Percentiles rank a stretch among this genome's conserved stretches.
These are phyloP conservation scores for Cymbopogon flexuosus DNA, from an alignment of 202 grass and related monocot genomes.

Conservation along the genomic window DNA sequence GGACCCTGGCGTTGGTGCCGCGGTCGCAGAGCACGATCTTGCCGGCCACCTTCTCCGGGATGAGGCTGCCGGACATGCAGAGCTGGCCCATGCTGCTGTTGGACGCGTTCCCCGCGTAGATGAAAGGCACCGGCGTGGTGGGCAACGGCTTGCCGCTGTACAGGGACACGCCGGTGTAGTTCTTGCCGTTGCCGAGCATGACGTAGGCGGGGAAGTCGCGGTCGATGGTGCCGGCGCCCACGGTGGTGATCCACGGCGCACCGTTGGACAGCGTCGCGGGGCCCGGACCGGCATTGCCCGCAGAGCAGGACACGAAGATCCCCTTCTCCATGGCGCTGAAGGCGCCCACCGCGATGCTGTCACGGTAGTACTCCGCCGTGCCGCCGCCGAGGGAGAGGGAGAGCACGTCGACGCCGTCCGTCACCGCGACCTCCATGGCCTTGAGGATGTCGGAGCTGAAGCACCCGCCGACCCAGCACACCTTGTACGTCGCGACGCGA, in stretches of 20 bases:
- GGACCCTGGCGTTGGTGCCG: slow-evolving; percentile 75
- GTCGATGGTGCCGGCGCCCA: slow-evolving; percentile 80
- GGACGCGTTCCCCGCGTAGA: slow-evolving; percentile 85
- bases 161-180: slow-evolving; percentile 69
- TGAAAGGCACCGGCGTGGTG: slow-evolving; percentile 41
- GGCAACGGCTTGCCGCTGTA: slow-evolving; percentile 69
- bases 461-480: slow-evolving; percentile 93
- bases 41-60: slow-evolving; percentile 76
- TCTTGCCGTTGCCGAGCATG: slow-evolving; percentile 62
- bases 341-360: slow-evolving; percentile 79
- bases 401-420: slow-evolving; percentile 78
- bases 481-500: slow-evolving; percentile 81
- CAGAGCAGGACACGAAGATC: slow-evolving; percentile 76
- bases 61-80: slow-evolving; percentile 76
- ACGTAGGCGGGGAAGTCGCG: slow-evolving; percentile 83
- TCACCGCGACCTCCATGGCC: slow-evolving; percentile 89
- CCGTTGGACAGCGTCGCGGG: slow-evolving; percentile 64
- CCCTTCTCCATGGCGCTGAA: slow-evolving; percentile 89
- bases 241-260: slow-evolving; percentile 97
- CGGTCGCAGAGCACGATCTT: slow-evolving; percentile 94
- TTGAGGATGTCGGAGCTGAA: slow-evolving; percentile 93
- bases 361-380: slow-evolving; percentile 67
- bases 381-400: slow-evolving; percentile 85
- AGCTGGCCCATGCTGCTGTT: slow-evolving; percentile 72
- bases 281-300: slow-evolving; percentile 69